Percentiles rank a stretch among this genome's conserved stretches.
Evolutionary conservation across 257 asterid genomes (phyloP).

Genomic region (Solanum chmielewskii): DNA sequence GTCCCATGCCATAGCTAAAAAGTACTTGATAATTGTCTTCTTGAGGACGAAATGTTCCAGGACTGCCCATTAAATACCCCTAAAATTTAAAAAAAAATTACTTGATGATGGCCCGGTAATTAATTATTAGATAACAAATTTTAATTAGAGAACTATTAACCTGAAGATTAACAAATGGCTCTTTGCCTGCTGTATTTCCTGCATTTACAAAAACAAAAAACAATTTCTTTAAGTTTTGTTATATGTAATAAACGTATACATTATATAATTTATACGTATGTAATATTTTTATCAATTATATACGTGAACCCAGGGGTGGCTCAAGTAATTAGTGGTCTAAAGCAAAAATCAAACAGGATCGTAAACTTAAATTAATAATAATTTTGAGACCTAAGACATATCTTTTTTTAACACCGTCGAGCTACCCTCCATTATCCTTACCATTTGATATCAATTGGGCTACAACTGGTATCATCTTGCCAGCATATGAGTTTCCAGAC

Average conservation of each 20-base stretch:
- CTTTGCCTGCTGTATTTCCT: slow-evolving; percentile 22
- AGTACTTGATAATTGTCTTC: neutral
- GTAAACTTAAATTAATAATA: no score
- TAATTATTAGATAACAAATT: neutral
- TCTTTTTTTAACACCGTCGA: no score
- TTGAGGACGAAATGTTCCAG: neutral
- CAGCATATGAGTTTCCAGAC: slow-evolving; percentile 33
- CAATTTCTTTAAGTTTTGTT: neutral
- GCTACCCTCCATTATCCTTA: neutral
- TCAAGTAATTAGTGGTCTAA: no score
- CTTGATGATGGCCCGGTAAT: neutral
- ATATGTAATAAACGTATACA: neutral
- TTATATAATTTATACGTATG: no score
- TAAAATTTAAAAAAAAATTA: neutral
- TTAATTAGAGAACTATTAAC: neutral
- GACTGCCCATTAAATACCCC: neutral
- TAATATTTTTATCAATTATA: no score
- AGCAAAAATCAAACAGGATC: no score
- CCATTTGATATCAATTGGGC: slow-evolving; percentile 15
- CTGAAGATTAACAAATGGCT: slow-evolving; percentile 18
- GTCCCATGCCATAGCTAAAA: neutral
- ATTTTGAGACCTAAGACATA: no score
- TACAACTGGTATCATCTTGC: slow-evolving; percentile 10
- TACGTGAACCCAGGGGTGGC: no score
- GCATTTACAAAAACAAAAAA: neutral